A percentile compares a stretch with the other conserved stretches of the same genome.
Conservation (phyloP, 768 basidiomycete genomes). For the Calvatia gigantea region DNA sequence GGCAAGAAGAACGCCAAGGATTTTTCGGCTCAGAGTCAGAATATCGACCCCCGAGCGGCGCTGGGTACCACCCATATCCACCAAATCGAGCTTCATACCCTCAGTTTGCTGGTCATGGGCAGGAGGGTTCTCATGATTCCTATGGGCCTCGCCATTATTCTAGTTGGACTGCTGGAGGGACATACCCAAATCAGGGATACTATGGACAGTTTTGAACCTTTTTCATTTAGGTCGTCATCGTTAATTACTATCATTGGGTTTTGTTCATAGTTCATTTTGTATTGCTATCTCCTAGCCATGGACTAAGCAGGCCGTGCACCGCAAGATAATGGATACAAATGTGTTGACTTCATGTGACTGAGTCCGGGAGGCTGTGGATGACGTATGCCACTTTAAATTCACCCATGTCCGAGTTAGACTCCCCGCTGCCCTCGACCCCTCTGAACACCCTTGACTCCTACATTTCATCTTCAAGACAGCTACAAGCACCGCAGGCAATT, state of each 20-base stretch:
- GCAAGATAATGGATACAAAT: no score
- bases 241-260: no score
- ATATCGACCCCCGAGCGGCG: not conserved
- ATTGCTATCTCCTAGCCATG: no score
- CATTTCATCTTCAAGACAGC: slow-evolving; percentile 32
- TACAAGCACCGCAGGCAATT: slow-evolving; percentile 42
- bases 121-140: not conserved
- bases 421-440: slow-evolving; percentile 14
- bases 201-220: not conserved
- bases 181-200: not conserved
- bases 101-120: not conserved
- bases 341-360: no score
- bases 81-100: slow-evolving; percentile 4
- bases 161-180: slow-evolving; percentile 2
- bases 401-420: not conserved
- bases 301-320: no score
- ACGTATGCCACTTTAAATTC: not conserved
- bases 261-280: no score
- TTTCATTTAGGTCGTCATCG: not conserved
- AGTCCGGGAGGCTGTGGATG: slow-evolving; percentile 34
- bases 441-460: slow-evolving; percentile 46
- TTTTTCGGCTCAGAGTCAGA: not conserved
- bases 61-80: not conserved
- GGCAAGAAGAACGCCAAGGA: not conserved
- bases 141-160: not conserved